A percentile compares a stretch with the other conserved stretches of the same genome.
These are phyloP conservation scores for Tuber microsphaerosporum DNA, from an alignment of 495 filamentous ascomycete genomes.

Conservation along the genomic window DNA sequence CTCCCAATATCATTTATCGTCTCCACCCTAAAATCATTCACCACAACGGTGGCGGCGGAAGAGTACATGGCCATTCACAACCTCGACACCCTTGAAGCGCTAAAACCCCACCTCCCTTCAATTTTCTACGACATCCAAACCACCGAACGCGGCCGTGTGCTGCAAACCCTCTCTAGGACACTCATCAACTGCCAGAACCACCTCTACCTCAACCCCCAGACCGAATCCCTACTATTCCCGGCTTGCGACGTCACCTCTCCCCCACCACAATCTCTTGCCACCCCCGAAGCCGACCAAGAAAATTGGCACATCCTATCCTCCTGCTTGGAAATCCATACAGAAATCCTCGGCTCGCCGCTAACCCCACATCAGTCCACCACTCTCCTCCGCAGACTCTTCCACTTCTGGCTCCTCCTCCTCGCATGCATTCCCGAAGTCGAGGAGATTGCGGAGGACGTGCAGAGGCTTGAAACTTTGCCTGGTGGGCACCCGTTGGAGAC, in stretches of 20 bases:
- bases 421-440: background rate
- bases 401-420: constrained; percentile 1
- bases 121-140: background rate
- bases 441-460: background rate
- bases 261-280: background rate
- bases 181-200: background rate
- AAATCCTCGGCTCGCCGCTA: background rate
- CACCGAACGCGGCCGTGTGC: background rate
- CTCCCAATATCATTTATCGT: background rate
- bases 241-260: background rate
- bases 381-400: background rate
- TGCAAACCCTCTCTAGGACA: background rate
- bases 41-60: background rate
- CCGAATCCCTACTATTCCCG: background rate
- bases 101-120: background rate
- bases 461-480: background rate
- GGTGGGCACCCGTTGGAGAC: background rate
- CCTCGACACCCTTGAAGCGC: background rate
- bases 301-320: background rate
- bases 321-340: background rate
- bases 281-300: background rate
- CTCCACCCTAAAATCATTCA: background rate
- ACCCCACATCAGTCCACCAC: background rate
- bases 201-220: background rate
- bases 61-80: background rate